Conservation (phyloP, 2,329 filamentous ascomycete genomes). For the Fusarium tuaranense region DNA sequence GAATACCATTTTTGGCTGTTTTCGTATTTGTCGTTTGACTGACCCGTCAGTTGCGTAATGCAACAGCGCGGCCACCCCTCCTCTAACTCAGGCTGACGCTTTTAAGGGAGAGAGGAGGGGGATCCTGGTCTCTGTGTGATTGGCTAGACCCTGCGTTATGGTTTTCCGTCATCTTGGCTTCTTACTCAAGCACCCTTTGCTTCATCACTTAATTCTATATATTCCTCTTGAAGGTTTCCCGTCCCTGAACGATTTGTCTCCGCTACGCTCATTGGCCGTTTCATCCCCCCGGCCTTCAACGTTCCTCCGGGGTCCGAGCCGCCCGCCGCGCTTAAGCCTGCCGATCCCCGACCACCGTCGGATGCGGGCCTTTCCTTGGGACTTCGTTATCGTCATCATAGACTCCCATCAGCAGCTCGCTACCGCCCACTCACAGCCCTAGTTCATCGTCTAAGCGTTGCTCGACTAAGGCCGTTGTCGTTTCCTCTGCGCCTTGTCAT, state of each 20-base stretch:
- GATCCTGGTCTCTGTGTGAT: not conserved
- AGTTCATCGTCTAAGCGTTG: not conserved
- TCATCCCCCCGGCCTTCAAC: not conserved
- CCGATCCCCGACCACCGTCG: slow-evolving; percentile 4
- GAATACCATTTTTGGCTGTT: not conserved
- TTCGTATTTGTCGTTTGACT: not conserved
- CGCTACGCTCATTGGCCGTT: not conserved
- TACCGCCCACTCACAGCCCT: slow-evolving; percentile 29
- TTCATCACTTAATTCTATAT: not conserved
- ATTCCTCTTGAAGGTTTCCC: not conserved
- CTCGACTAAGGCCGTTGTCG: slow-evolving; percentile 20
- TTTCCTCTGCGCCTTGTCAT: slow-evolving; percentile 2
- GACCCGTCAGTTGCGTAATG: not conserved
- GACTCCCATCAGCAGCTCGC: slow-evolving; percentile 19
- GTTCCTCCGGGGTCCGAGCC: not conserved
- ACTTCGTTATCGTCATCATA: slow-evolving; percentile 28
- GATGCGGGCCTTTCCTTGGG: not conserved
- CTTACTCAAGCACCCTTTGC: not conserved
- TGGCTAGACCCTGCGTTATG: not conserved
- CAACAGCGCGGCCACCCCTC: not conserved
- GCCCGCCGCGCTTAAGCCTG: not conserved
- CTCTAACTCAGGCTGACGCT: not conserved
- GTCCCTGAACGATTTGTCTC: not conserved
- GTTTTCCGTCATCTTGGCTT: not conserved
- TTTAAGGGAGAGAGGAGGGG: not conserved